These are phyloP conservation scores for Hypomyces rosellus DNA, from an alignment of 2,329 filamentous ascomycete genomes.

Conservation along the genomic window DNA sequence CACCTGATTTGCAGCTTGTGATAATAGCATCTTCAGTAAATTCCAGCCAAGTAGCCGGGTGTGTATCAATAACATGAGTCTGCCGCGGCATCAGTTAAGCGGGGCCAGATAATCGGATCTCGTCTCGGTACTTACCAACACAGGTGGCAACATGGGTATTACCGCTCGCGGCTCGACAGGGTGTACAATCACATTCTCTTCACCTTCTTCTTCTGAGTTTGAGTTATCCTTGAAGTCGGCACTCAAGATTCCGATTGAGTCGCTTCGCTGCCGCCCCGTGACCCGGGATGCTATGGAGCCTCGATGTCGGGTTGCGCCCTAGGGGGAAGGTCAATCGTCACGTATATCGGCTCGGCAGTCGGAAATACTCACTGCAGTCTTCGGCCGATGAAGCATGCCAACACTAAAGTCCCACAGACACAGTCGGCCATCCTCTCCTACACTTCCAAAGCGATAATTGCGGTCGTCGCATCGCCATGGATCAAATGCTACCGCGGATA, in stretches of 20 bases:
- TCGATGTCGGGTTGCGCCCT: conserved; percentile 33
- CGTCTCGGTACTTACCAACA: conserved; percentile 57
- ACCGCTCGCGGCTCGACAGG: conserved; percentile 76
- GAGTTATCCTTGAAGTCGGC: conserved; percentile 65
- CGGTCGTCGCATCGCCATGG: conserved; percentile 94
- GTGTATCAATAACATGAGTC: conserved; percentile 77
- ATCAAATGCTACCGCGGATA: conserved; percentile 88
- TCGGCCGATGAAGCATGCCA: conserved; percentile 89
- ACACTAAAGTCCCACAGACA: conserved; percentile 97
- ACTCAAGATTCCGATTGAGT: conserved; percentile 55
- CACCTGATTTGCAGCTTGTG: conserved; percentile 86
- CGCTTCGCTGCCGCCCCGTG: conserved; percentile 45
- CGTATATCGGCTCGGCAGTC: too few species aligned
- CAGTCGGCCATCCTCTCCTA: conserved; percentile 86
- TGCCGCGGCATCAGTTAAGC: conserved; percentile 26
- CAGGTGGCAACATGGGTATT: conserved; percentile 82
- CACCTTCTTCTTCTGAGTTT: conserved; percentile 49
- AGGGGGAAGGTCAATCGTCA: not conserved
- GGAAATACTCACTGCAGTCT: conserved; percentile 54
- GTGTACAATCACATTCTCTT: conserved; percentile 61
- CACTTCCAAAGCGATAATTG: conserved; percentile 92
- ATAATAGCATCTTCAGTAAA: conserved; percentile 92
- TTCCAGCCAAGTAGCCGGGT: conserved; percentile 84
- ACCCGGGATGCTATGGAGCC: conserved; percentile 48
- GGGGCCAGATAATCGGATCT: not conserved